phyloP scores from a whole-genome alignment of 306 rosid species.

The Cicer cuneatum region DNA sequence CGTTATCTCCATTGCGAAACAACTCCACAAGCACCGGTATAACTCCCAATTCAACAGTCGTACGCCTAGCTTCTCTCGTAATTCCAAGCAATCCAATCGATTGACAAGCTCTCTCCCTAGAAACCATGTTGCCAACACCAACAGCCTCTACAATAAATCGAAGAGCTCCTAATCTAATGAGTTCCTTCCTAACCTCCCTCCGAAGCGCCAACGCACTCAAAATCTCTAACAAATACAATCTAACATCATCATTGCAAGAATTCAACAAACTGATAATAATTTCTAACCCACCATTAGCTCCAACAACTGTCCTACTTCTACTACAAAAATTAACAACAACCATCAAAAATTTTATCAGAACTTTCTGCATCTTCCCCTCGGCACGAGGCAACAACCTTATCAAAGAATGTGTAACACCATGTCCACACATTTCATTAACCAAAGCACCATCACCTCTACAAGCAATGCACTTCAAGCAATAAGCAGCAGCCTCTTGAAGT shows the following conservation, averaged over 20 bases:
- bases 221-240: conserved; percentile 55
- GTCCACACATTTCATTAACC: conserved; percentile 46
- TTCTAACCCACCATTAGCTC: conserved; percentile 47
- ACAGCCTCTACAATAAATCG: conserved; percentile 57
- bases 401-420: conserved; percentile 40
- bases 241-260: conserved; percentile 19
- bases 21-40: conserved; percentile 52
- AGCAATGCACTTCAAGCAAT: conserved; percentile 59
- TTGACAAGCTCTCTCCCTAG: conserved; percentile 61
- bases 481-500: conserved; percentile 55
- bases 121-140: conserved; percentile 55
- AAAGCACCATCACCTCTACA: conserved; percentile 49
- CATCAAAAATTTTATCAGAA: conserved; percentile 48
- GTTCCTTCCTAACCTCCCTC: conserved; percentile 52
- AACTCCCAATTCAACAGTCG: conserved; percentile 52
- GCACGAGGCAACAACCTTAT: conserved; percentile 50
- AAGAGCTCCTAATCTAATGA: conserved; percentile 45
- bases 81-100: conserved; percentile 55
- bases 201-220: conserved; percentile 53
- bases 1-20: conserved; percentile 49
- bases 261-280: conserved; percentile 44
- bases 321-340: conserved; percentile 50
- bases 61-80: conserved; percentile 38
- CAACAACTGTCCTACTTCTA: conserved; percentile 45
- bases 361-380: conserved; percentile 43